Percentiles rank a stretch among this genome's conserved stretches.
These are phyloP conservation scores for Calocybe cyanea DNA, from an alignment of 768 basidiomycete genomes.

Conservation along the genomic window DNA sequence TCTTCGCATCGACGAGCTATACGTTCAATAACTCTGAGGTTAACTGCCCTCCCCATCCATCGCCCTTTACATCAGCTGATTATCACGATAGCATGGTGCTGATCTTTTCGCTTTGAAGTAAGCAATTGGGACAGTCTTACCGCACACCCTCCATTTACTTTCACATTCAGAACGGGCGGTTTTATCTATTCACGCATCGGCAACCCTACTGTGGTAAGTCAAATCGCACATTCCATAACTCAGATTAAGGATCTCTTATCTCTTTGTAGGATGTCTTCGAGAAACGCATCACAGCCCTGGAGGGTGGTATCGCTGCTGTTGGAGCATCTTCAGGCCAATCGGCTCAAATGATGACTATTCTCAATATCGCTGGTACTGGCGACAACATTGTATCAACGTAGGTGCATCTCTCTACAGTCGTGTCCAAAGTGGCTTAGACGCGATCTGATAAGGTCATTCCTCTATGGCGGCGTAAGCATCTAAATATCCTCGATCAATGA, in stretches of 20 bases:
- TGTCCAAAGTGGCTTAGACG: constrained; percentile 1
- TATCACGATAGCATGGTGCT: constrained; percentile 58
- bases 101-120: constrained; percentile 67
- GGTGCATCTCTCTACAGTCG: constrained; percentile 18
- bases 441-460: constrained; percentile 39
- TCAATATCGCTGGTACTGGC: constrained; percentile 55
- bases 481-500: neutral
- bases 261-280: constrained; percentile 71
- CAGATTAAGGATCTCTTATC: no score
- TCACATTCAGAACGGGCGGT: constrained; percentile 43
- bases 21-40: constrained; percentile 60
- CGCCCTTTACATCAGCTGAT: neutral
- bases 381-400: constrained; percentile 80
- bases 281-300: constrained; percentile 72
- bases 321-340: constrained; percentile 73
- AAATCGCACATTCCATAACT: no score
- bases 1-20: constrained; percentile 71
- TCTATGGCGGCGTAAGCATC: constrained; percentile 56
- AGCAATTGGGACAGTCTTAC: neutral
- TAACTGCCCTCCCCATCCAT: neutral
- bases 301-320: constrained; percentile 76
- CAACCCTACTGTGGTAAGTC: constrained; percentile 57
- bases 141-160: neutral
- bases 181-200: constrained; percentile 69
- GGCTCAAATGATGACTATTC: constrained; percentile 72